phyloP scores from a whole-genome alignment of 78 protist species.

The Trichosphaerium sp. region DNA sequence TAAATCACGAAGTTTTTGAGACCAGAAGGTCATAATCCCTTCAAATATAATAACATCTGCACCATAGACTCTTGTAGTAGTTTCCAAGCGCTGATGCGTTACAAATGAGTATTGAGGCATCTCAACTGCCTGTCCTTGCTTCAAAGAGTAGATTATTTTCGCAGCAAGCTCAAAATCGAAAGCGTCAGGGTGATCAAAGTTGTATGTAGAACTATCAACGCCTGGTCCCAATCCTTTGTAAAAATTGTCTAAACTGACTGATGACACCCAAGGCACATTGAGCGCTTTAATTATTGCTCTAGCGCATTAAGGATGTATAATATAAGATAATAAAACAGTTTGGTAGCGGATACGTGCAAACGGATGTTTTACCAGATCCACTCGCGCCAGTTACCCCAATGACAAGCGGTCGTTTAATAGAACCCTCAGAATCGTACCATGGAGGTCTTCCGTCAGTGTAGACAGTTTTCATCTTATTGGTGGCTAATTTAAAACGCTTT shows the following conservation, averaged over 20 bases:
- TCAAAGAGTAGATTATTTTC: conserved; percentile 19
- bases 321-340: too few relatives aligned
- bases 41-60: conserved; percentile 64
- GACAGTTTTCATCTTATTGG: too few relatives aligned
- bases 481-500: too few relatives aligned
- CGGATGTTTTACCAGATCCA: conserved; percentile 62
- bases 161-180: conserved; percentile 42
- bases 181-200: conserved; percentile 64
- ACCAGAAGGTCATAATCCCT: conserved; percentile 59
- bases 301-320: too few relatives aligned
- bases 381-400: conserved; percentile 63
- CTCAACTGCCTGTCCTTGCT: conserved; percentile 40
- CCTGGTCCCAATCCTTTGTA: conserved; percentile 24
- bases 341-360: too few relatives aligned
- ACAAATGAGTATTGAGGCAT: conserved; percentile 54
- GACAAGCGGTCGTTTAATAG: conserved; percentile 35
- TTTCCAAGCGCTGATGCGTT: conserved; percentile 34
- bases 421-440: conserved; percentile 43
- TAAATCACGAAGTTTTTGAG: conserved; percentile 20
- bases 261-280: conserved; percentile 13
- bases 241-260: conserved; percentile 49
- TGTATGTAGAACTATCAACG: conserved; percentile 5
- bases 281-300: conserved; percentile 21
- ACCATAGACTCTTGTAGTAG: conserved; percentile 22
- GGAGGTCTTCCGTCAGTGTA: conserved; percentile 63